phyloP scores from a whole-genome alignment of 768 basidiomycete species.

The Pholiota molesta region DNA sequence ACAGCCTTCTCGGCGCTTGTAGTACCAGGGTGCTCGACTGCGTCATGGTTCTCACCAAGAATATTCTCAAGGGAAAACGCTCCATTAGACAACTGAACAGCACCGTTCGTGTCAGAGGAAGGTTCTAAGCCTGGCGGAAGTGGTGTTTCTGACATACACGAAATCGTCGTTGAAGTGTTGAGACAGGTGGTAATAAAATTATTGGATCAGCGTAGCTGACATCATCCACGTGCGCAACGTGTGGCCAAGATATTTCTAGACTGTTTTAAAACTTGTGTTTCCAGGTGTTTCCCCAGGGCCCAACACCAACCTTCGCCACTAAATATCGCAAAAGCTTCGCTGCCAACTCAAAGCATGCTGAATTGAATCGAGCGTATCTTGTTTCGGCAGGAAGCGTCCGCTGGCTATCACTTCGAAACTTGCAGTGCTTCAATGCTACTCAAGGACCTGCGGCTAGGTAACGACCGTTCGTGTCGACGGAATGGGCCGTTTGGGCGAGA shows the following conservation, averaged over 20 bases:
- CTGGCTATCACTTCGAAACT: too few species aligned
- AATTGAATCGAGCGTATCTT: too few species aligned
- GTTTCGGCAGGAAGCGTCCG: too few species aligned
- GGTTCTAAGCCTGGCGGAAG: constrained; percentile 19
- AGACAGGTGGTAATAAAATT: constrained; percentile 8
- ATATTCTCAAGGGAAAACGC: constrained; percentile 73
- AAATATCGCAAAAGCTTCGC: too few species aligned
- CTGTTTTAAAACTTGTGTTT: too few species aligned
- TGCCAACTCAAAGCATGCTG: too few species aligned
- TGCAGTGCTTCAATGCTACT: too few species aligned
- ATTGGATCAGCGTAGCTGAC: constrained; percentile 10
- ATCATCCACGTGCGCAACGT: constrained; percentile 29
- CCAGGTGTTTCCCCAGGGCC: too few species aligned
- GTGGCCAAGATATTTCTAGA: not conserved
- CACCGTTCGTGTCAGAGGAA: constrained; percentile 10
- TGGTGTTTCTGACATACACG: constrained; percentile 22
- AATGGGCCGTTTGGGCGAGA: too few species aligned
- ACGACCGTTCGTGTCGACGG: too few species aligned
- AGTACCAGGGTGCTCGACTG: constrained; percentile 56
- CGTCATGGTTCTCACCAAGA: constrained; percentile 63
- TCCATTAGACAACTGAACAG: constrained; percentile 15
- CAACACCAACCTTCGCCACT: too few species aligned
- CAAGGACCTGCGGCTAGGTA: too few species aligned
- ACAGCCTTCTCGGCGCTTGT: constrained; percentile 32
- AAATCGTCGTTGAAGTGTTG: constrained; percentile 5